Base-by-base conservation (phyloP, 495 filamentous ascomycete species). In the Lasiosphaeris hirsuta region DNA sequence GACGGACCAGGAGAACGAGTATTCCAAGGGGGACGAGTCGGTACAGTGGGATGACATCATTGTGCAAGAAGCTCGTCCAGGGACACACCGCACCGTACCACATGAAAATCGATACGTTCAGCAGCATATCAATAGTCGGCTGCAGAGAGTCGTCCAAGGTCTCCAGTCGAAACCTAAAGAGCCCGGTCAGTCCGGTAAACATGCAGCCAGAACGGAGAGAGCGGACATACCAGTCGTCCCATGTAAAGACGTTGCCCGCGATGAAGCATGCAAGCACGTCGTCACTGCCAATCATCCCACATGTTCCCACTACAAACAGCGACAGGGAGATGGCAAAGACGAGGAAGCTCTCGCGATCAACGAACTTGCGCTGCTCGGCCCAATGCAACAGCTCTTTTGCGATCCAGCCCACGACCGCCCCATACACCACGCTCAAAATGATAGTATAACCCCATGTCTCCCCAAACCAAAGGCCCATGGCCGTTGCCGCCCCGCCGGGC, bases 261-360 rank as follows among this genome's bases (percentile, higher is more conserved):
- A 96, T 86, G 63, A 97, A 97, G 72, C 90, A 96, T 2, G 93
- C 92, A 1, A 97, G 79, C 13, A 96, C 86, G 59, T 96, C 93
- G 69, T 96, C 93, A 43, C 85, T 94, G 2, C 93, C 93, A 56
- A 96, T 84, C 79, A 96, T 83, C 10, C 92, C 92, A 62, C 88
- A 90, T 0, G 90, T 96, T 10, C 90, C 91, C 3, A 88, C 79
- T 55, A 95, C 88, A 64, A 97, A 96, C 9, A 94, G 76, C 66
- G 77, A 65, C n/a, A 73, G 60, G 5, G 73, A 73, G 45, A 78
- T 64, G 37, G 77, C 69, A 67, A 75, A 96, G 7, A 96, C 89
- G 10, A 96, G 74, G 65, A 96, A 96, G 71, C 89, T 95, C 72
- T 96, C 92, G 35, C 88, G 76, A 60, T 96, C 93, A 37, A 96